These are phyloP conservation scores for Fusarium citri DNA, from an alignment of 2,329 filamentous ascomycete species.

Conservation along the genomic window DNA sequence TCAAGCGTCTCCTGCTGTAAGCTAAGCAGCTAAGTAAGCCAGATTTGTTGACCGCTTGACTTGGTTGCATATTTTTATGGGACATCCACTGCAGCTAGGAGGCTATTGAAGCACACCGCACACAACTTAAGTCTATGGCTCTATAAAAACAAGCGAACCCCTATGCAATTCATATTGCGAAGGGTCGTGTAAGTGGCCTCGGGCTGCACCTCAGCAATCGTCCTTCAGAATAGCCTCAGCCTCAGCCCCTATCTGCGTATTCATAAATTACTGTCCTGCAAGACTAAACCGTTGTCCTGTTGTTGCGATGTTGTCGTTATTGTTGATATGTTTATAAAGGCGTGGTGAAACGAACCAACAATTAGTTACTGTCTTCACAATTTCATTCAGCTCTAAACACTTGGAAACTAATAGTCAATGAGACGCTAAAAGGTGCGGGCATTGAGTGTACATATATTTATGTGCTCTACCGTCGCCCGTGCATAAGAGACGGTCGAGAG, in stretches of 20 bases:
- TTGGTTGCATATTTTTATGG: slow-evolving; percentile 50
- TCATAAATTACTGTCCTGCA: slow-evolving; percentile 10
- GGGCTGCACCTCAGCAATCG: slow-evolving; percentile 23
- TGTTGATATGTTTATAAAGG: slow-evolving; percentile 9
- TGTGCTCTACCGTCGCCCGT: slow-evolving; percentile 19
- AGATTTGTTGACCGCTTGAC: slow-evolving; percentile 47
- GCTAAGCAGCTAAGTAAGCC: slow-evolving; percentile 2
- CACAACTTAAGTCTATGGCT: slow-evolving; percentile 42
- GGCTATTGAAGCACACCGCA: slow-evolving; percentile 47
- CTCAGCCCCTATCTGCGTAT: slow-evolving; percentile 20
- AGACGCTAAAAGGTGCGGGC: slow-evolving; percentile 26
- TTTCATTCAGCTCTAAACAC: not conserved
- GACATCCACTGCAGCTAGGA: slow-evolving; percentile 46
- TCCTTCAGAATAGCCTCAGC: slow-evolving; percentile 18
- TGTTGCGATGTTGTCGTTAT: slow-evolving; percentile 25
- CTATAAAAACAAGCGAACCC: slow-evolving; percentile 44
- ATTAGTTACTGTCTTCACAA: slow-evolving; percentile 13
- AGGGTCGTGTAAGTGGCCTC: slow-evolving; percentile 39
- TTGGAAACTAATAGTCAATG: not conserved
- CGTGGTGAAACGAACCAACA: slow-evolving; percentile 12
- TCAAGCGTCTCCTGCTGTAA: slow-evolving; percentile 10
- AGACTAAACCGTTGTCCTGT: slow-evolving; percentile 19
- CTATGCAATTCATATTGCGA: slow-evolving; percentile 41
- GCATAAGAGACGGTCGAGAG: slow-evolving; percentile 26
- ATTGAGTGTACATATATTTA: slow-evolving; percentile 19